Base-by-base conservation (phyloP, 2,329 filamentous ascomycete species). In the Neoascochyta sp. region DNA sequence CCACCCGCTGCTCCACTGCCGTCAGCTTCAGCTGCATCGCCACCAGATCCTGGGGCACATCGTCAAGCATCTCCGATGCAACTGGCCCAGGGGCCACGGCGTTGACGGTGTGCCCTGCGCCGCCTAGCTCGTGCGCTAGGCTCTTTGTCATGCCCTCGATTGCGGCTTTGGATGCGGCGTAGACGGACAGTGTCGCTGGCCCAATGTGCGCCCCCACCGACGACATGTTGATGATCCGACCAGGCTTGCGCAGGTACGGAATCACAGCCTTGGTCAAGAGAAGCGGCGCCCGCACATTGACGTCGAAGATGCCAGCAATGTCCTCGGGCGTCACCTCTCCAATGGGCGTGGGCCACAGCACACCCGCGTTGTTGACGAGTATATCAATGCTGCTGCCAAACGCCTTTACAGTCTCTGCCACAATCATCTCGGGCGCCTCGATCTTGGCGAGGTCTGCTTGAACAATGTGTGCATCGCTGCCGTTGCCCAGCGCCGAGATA, bases 21-120 rank as follows among this genome's bases (percentile, higher is more conserved):
- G 75, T 81, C 12, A 58, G 55, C 37, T 64, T 59, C 57, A 65
- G 68, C 54, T 78, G 70, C 45, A 64, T 60, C 16, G 70, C 64
- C 3, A 76, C 58, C 9, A 76, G 60, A 1, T 70, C 67, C 30
- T 62, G 50, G 0, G 70, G 69, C 9, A 78, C 70, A 10, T 71
- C 65, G 10, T 71, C 69, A 14, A 80, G 50, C 68, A 82, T 70
- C 6, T 78, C 75, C 16, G 68, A 78, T 55, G 72, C 58, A 5
- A 78, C 72, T 0, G 78, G 76, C 0, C 78, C 78, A 0, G 77
- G 76, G 12, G 71, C 71, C 3, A 82, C 71, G 0, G 69, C 66
- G 42, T 82, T 83, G 15, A 79, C 77, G 0, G 77, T 81, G 35
- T 74, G 74, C 0, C 77, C 75, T 34, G 68, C 57, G 3, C 39